Percentiles rank a stretch among this genome's conserved stretches.
These are phyloP conservation scores for Colletotrichum cuscutae DNA, from an alignment of 2,329 filamentous ascomycete genomes.

Conservation along the genomic window DNA sequence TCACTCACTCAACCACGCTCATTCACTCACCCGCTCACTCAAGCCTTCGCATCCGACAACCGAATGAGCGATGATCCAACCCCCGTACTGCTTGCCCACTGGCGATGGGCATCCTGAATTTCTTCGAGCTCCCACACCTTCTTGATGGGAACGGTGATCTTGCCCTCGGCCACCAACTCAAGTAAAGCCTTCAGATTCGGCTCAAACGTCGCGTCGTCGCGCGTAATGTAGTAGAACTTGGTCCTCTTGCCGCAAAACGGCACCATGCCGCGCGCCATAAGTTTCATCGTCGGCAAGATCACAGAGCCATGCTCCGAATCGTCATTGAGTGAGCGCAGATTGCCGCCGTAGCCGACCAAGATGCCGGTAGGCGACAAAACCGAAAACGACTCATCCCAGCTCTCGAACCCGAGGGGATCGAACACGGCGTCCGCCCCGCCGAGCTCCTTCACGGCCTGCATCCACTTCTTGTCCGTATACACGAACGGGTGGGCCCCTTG, in stretches of 20 bases:
- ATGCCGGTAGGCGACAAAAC: slow-evolving; percentile 53
- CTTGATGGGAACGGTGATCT: slow-evolving; percentile 50
- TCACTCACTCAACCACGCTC: background rate
- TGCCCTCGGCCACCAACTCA: slow-evolving; percentile 43
- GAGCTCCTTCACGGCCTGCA: slow-evolving; percentile 52
- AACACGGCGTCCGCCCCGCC: slow-evolving; percentile 60
- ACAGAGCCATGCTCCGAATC: slow-evolving; percentile 45
- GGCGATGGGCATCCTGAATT: slow-evolving; percentile 48
- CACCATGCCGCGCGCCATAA: slow-evolving; percentile 41
- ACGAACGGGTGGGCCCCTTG: slow-evolving; percentile 55
- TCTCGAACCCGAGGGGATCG: slow-evolving; percentile 61
- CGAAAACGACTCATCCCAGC: slow-evolving; percentile 59
- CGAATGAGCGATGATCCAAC: slow-evolving; percentile 50
- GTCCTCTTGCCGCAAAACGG: slow-evolving; percentile 41
- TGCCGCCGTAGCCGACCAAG: slow-evolving; percentile 51
- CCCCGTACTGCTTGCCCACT: slow-evolving; percentile 47
- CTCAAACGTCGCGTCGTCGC: slow-evolving; percentile 46
- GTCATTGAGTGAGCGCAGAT: slow-evolving; percentile 44
- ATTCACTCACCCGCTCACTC: background rate
- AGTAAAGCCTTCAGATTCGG: slow-evolving; percentile 45
- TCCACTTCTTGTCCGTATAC: slow-evolving; percentile 62
- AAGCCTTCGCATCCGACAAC: slow-evolving; percentile 23
- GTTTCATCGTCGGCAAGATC: slow-evolving; percentile 44
- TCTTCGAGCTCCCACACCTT: slow-evolving; percentile 53
- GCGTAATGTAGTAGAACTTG: slow-evolving; percentile 48